Conservation (phyloP, 2,329 filamentous ascomycete genomes). For the Paecilomyces fulvus region DNA sequence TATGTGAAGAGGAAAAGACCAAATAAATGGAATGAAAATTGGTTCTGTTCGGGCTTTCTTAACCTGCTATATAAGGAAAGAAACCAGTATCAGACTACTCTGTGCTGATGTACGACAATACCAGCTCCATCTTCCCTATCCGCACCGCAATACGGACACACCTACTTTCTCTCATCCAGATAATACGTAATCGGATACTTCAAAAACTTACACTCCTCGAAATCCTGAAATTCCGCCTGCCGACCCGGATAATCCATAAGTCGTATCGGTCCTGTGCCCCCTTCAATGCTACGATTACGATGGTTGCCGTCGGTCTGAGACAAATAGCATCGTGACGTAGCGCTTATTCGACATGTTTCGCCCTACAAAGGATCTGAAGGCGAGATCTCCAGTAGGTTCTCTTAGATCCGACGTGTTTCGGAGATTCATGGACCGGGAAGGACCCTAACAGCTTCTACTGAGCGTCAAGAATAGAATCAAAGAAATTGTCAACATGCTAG, state of each 20-base stretch:
- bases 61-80: too few relatives aligned
- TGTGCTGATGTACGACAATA: too few relatives aligned
- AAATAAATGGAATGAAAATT: neutral
- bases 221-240: slow-evolving; percentile 39
- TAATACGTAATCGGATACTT: slow-evolving; percentile 40
- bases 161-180: slow-evolving; percentile 6
- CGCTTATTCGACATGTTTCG: neutral
- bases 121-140: neutral
- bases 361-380: neutral
- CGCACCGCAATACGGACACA: neutral
- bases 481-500: neutral
- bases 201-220: slow-evolving; percentile 43
- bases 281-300: neutral
- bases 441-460: neutral
- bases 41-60: too few relatives aligned
- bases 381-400: neutral
- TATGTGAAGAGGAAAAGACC: neutral
- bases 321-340: neutral
- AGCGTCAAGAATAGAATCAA: neutral
- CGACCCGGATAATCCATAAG: slow-evolving; percentile 41
- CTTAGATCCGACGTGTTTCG: neutral
- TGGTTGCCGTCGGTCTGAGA: neutral
- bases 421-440: neutral
- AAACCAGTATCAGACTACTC: too few relatives aligned
- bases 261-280: slow-evolving; percentile 26